These are phyloP conservation scores for Chlamydomonas urium DNA, from an alignment of 139 green algal species.

Conservation along the genomic window DNA sequence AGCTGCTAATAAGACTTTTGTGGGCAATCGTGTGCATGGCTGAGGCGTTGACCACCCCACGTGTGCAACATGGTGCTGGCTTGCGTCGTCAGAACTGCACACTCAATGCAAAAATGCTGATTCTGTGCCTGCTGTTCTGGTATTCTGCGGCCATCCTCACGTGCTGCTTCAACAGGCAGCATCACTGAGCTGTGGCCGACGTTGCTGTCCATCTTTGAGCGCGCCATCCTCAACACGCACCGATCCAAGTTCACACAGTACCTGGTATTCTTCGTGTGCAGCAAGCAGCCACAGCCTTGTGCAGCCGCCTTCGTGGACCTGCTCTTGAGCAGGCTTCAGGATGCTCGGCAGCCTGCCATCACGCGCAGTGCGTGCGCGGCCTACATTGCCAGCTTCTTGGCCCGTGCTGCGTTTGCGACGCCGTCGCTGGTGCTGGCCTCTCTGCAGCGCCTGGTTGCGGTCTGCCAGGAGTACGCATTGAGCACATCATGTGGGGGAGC, in stretches of 20 bases:
- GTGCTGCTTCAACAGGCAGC: conserved; percentile 5
- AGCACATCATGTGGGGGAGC: no score
- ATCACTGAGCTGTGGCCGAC: conserved; percentile 46
- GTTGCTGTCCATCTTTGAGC: conserved; percentile 68
- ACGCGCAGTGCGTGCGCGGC: conserved; percentile 67
- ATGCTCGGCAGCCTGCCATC: conserved; percentile 53
- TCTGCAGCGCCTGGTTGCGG: background rate
- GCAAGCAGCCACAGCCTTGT: conserved; percentile 39
- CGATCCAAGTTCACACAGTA: conserved; percentile 92
- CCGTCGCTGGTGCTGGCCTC: conserved; percentile 9
- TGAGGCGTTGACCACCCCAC: no score
- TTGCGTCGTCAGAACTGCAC: no score
- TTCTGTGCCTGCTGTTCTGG: no score
- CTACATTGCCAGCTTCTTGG: conserved; percentile 83
- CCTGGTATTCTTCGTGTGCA: conserved; percentile 63
- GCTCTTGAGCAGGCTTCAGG: conserved; percentile 51
- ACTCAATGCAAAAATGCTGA: no score
- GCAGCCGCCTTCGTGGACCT: conserved; percentile 45
- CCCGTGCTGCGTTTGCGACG: conserved; percentile 60
- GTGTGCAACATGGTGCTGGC: no score
- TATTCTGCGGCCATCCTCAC: no score
- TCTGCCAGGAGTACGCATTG: conserved; percentile 6
- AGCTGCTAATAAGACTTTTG: no score
- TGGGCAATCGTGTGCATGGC: no score
- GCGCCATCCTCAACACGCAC: conserved; percentile 71